Evolutionary conservation across 2,329 filamentous ascomycete species (phyloP), one percentile per base, ranked within the genome.

Genomic region (Botrytis hyacinthi): DNA sequence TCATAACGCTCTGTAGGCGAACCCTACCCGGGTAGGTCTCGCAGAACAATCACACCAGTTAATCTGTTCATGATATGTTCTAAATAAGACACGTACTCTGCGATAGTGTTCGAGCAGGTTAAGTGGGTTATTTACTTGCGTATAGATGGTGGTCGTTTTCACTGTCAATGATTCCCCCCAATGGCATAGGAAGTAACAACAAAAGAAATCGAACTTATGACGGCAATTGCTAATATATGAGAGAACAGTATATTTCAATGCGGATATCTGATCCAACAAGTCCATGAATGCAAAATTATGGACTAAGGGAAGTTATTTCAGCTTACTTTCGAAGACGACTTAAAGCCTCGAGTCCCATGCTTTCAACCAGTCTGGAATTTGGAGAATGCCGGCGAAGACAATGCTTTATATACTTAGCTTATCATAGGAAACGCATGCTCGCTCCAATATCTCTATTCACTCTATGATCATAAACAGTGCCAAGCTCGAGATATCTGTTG

Each of bases 1-100:
- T 6, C 12, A 16, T 29, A 29, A 29, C 16, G 6, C 6, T 29
- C n/a, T 54, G 12, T 4, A 14, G 12, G 48, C 4, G 1, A 3
- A 7, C 4, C 7, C 5, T 29, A 8, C n/a, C n/a, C 0, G n/a
- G 12, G 1, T 16, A 54, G 16, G 14, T 16, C 26, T 54, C 14
- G 6, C 5, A 54, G 1, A 16, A 14, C 7, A 29, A 54, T 54
- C n/a, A 54, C 14, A 54, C 5, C 51, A 16, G 51, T 8, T 29
- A 8, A 29, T 29, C 14, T 54, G 12, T 29, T 54, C 14, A 1
- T 54, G 12, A 54, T 54, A 12, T n/a, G 12, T 18, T 1, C 29
- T 18, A 29, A 2, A 54, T 18, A 29, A 29, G n/a, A 18, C 14
- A 18, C n/a, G 1, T 18, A 18, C 6, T n/a, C 2, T 8, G 26